These are phyloP conservation scores for Ophidiomyces ophidiicola DNA, from an alignment of 2,329 filamentous ascomycete genomes.

Conservation along the genomic window DNA sequence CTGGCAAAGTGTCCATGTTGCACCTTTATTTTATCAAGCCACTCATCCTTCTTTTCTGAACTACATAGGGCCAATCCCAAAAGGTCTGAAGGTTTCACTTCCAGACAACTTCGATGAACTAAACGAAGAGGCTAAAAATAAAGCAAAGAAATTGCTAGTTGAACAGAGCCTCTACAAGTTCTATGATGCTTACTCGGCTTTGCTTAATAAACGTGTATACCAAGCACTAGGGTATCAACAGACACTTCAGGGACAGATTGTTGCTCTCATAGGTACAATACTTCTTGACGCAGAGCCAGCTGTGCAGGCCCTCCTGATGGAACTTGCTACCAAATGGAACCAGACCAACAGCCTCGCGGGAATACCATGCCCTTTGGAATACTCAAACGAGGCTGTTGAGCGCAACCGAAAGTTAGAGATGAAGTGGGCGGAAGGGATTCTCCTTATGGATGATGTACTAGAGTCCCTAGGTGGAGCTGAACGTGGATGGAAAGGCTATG, in stretches of 20 bases:
- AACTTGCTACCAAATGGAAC: background rate
- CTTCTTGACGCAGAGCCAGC: background rate
- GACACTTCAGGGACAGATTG: background rate
- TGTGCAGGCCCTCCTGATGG: background rate
- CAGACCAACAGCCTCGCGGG: background rate
- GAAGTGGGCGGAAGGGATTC: conserved; percentile 11
- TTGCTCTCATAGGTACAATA: background rate
- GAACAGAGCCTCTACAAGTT: conserved; percentile 1
- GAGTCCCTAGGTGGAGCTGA: conserved; percentile 1
- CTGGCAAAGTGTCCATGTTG: conserved; percentile 23
- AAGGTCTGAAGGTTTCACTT: background rate
- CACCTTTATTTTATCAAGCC: conserved; percentile 21
- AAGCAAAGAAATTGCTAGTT: conserved; percentile 4
- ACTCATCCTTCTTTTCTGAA: conserved; percentile 3
- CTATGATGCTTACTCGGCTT: background rate
- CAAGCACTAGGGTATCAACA: background rate
- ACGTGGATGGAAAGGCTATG: conserved; percentile 7
- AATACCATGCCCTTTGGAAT: conserved; percentile 2
- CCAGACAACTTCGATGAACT: conserved; percentile 4
- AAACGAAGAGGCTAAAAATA: background rate
- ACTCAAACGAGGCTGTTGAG: conserved; percentile 2
- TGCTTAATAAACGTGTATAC: background rate
- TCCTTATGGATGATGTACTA: conserved; percentile 8
- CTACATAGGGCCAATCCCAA: background rate
- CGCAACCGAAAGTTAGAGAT: conserved; percentile 4